Conservation (phyloP, 768 basidiomycete species). For the Mycena belliarum region DNA sequence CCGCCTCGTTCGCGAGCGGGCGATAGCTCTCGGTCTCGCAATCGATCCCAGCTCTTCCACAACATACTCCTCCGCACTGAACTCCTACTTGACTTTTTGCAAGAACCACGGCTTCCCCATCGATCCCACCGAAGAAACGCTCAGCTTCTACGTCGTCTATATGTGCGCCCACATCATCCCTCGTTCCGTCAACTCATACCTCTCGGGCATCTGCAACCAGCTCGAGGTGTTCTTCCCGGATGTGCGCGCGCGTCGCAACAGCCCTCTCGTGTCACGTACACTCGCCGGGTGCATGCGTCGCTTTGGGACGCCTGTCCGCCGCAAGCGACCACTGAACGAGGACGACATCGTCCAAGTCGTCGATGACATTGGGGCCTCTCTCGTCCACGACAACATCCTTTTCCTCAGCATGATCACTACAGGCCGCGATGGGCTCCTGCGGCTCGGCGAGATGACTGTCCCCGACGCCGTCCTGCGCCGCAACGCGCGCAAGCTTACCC, state of each 20-base stretch:
- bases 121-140: slow-evolving; percentile 38
- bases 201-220: slow-evolving; percentile 38
- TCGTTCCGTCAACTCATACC: slow-evolving; percentile 33
- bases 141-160: slow-evolving; percentile 36
- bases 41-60: slow-evolving; percentile 26
- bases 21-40: slow-evolving; percentile 33
- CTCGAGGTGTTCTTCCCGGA: slow-evolving; percentile 33
- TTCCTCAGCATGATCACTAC: slow-evolving; percentile 29
- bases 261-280: slow-evolving; percentile 26
- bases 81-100: slow-evolving; percentile 40
- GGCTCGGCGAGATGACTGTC: slow-evolving; percentile 32
- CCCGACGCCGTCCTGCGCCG: slow-evolving; percentile 22
- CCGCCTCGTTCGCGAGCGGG: slow-evolving; percentile 26
- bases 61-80: slow-evolving; percentile 34
- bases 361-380: not conserved
- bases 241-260: slow-evolving; percentile 21
- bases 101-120: slow-evolving; percentile 31
- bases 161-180: slow-evolving; percentile 40
- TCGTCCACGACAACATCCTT: slow-evolving; percentile 25
- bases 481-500: slow-evolving; percentile 23
- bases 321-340: slow-evolving; percentile 27
- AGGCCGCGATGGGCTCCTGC: slow-evolving; percentile 32
- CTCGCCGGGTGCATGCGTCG: slow-evolving; percentile 13
- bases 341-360: slow-evolving; percentile 20
- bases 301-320: not conserved